Percentiles rank a stretch among this genome's conserved stretches.
These are phyloP conservation scores for Fagopyrum homotropicum DNA, from an alignment of 148 eudicot genomes.

Conservation along the genomic window DNA sequence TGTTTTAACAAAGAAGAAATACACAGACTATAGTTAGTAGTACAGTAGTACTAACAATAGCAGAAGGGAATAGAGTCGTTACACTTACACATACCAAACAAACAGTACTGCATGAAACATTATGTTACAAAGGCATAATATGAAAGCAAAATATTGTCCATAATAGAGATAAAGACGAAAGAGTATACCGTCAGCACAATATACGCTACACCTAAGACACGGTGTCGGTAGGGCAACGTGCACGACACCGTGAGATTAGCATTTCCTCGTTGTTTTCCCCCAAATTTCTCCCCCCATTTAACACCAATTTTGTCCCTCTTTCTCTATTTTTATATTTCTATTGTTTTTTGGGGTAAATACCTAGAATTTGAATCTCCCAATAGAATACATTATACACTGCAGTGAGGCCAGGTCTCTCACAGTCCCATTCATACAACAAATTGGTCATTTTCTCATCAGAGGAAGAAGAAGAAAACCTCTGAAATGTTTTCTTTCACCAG, in stretches of 20 bases:
- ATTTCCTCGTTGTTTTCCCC: background rate
- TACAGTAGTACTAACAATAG: no score
- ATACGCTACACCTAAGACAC: background rate
- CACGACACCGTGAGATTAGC: background rate
- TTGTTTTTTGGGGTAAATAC: background rate
- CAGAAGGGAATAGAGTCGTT: no score
- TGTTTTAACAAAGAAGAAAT: no score
- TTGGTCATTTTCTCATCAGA: background rate
- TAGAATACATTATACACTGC: background rate
- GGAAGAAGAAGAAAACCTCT: no score
- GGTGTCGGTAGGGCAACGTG: background rate
- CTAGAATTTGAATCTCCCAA: slow-evolving; percentile 6
- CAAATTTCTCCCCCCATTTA: background rate
- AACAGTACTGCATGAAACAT: no score
- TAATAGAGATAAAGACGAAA: background rate
- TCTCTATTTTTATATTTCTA: background rate
- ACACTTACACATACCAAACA: no score
- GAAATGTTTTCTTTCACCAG: background rate
- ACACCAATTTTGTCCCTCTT: background rate
- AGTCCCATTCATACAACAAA: background rate
- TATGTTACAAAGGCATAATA: no score
- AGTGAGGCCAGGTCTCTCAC: background rate
- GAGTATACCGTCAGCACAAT: background rate
- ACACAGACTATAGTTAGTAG: no score
- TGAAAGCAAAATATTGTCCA: no score